Percentiles rank a stretch among this genome's conserved stretches.
phyloP scores from a whole-genome alignment of 805 yeast species.

The Yamadazyma scolyti region DNA sequence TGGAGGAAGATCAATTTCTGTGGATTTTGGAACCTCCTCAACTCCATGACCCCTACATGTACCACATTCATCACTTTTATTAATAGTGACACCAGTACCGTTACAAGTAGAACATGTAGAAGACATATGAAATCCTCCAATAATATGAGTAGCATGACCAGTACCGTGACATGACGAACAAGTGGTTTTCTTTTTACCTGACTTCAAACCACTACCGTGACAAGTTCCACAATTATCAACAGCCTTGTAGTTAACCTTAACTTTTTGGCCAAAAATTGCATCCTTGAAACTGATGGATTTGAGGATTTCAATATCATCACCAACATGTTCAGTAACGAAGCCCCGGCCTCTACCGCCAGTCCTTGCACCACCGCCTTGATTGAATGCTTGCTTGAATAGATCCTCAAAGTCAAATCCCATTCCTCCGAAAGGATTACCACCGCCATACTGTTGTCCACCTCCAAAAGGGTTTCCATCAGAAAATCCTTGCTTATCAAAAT shows the following conservation, averaged over 20 bases:
- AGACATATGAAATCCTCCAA: slow-evolving; percentile 96
- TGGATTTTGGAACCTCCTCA: slow-evolving; percentile 58
- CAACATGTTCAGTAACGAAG: slow-evolving; percentile 75
- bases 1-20: slow-evolving; percentile 80
- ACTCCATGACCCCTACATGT: slow-evolving; percentile 92
- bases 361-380: slow-evolving; percentile 30
- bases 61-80: slow-evolving; percentile 64
- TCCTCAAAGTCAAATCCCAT: slow-evolving; percentile 47
- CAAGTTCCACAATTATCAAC: slow-evolving; percentile 78
- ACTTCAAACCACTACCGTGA: slow-evolving; percentile 80
- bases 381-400: slow-evolving; percentile 47
- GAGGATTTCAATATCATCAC: slow-evolving; percentile 81
- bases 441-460: slow-evolving; percentile 21
- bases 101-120: slow-evolving; percentile 85
- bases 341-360: slow-evolving; percentile 31
- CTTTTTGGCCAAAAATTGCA: slow-evolving; percentile 75
- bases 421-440: slow-evolving; percentile 54
- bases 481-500: slow-evolving; percentile 64
- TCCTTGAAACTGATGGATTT: slow-evolving; percentile 79
- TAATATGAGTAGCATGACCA: slow-evolving; percentile 80
- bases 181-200: slow-evolving; percentile 68
- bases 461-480: slow-evolving; percentile 34
- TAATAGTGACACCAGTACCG: slow-evolving; percentile 82
- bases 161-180: slow-evolving; percentile 91
- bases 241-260: slow-evolving; percentile 65